Evolutionary conservation across 2,329 filamentous ascomycete species (phyloP), one percentile per base, ranked within the genome.

Genomic region (Aspergillus arachidicola): DNA sequence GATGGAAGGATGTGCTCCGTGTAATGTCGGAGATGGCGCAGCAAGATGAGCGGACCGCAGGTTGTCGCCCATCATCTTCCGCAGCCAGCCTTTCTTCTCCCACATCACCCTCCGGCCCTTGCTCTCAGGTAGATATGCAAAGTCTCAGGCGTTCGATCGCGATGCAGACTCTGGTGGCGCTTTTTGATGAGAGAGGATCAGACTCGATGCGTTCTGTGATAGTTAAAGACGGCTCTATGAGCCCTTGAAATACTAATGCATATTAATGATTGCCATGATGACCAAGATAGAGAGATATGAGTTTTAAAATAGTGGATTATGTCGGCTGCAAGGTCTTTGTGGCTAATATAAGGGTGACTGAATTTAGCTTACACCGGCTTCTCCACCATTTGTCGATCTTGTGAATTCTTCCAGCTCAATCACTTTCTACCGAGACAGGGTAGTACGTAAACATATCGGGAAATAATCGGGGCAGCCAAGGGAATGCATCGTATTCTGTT

Each of bases 1-100:
- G 45, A n/a, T 59, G 57, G 57, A 26, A 59, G 45, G 57, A 48
- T 36, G 57, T 50, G 12, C 30, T 59, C 3, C 28, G 43, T 23
- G n/a, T 59, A 21, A 59, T 59, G 57, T 48, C 57, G 57, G 57
- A 50, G 19, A 50, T 59, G 45, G 57, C 45, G 45, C 57, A 59
- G 30, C 41, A 50, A 21, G 57, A 58, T 32, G 57, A 51, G 9
- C 50, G 28, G 16, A 34, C 50, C 19, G 30, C 7, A 5, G 16
- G 23, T 10, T 28, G 14, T 19, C 30, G 26, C 45, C 6, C 6
- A 9, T 28, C 57, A 21, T 34, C 50, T 19, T 10, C 50, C 7
- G 4, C 26, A 10, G 3, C 50, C 19, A 53, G 48, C 16, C 7
- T 6, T 34, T 53, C 26, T 53, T 34, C 50, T 10, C 9, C 28